These are phyloP conservation scores for Cordyceps fumosorosea DNA, from an alignment of 2,329 filamentous ascomycete species.

Conservation along the genomic window DNA sequence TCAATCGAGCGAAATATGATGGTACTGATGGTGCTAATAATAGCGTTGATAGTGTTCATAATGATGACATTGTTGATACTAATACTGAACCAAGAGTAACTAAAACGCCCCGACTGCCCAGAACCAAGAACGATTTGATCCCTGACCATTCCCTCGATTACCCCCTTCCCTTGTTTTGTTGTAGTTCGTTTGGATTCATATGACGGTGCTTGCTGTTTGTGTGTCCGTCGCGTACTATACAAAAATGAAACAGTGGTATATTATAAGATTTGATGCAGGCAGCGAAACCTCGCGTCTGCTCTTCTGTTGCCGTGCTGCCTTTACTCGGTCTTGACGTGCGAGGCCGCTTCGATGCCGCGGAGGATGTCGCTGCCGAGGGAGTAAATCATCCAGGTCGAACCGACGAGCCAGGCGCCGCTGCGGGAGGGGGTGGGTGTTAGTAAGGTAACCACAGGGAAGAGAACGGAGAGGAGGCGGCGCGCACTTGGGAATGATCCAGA, in stretches of 20 bases:
- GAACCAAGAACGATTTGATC: not conserved
- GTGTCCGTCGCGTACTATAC: not conserved
- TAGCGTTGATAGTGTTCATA: no score
- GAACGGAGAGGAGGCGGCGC: constrained; percentile 19
- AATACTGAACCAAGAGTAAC: not conserved
- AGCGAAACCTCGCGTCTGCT: not conserved
- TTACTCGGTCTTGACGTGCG: constrained; percentile 36
- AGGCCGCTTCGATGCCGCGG: constrained; percentile 35
- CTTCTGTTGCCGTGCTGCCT: no score
- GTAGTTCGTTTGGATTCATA: not conserved
- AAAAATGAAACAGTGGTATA: constrained; percentile 3
- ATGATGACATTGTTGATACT: not conserved
- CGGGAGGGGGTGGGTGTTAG: not conserved
- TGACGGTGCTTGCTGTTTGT: not conserved
- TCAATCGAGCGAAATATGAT: not conserved
- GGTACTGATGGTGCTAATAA: no score
- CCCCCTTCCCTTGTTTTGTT: not conserved
- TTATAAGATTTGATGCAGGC: constrained; percentile 3
- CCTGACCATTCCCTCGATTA: not conserved
- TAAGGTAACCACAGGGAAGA: not conserved
- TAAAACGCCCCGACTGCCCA: not conserved
- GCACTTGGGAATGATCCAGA: constrained; percentile 56
- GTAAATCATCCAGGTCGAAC: constrained; percentile 46
- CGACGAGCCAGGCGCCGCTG: constrained; percentile 50
- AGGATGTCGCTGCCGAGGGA: constrained; percentile 43